Percentiles rank a stretch among this genome's conserved stretches.
These are phyloP conservation scores for Elaeagnus macrophylla DNA, from an alignment of 306 rosid species.

Conservation along the genomic window DNA sequence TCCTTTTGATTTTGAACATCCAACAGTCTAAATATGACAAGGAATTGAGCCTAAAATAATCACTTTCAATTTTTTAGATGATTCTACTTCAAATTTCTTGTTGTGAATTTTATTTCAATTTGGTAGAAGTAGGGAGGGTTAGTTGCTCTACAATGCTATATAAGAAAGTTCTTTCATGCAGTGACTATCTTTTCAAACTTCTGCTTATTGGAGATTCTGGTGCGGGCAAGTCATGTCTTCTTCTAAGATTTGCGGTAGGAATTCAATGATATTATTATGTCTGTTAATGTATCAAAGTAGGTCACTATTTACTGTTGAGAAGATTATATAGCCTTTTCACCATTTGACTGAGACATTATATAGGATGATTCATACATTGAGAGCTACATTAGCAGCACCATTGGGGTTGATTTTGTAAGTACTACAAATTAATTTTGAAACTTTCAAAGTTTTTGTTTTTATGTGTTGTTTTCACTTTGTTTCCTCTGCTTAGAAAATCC, in stretches of 20 bases:
- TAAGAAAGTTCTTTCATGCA: constrained; percentile 18
- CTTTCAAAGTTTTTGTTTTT: constrained; percentile 4
- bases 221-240: constrained; percentile 77
- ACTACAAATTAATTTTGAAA: not conserved
- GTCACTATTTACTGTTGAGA: too few relatives aligned
- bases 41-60: not conserved
- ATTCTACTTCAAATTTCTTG: not conserved
- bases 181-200: constrained; percentile 75
- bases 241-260: constrained; percentile 74
- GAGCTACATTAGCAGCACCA: constrained; percentile 84
- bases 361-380: constrained; percentile 81
- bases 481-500: constrained; percentile 48
- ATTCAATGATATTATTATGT: not conserved
- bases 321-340: too few relatives aligned
- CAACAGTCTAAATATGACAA: not conserved
- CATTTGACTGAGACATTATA: constrained; percentile 8
- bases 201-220: constrained; percentile 79
- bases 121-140: too few relatives aligned
- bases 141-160: not conserved
- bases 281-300: not conserved
- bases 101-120: not conserved
- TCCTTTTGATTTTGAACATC: not conserved
- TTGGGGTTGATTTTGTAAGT: constrained; percentile 81
- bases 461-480: constrained; percentile 2
- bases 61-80: not conserved